phyloP scores from a whole-genome alignment of 2,329 filamentous ascomycete genomes.

The Alternaria infectoria region DNA sequence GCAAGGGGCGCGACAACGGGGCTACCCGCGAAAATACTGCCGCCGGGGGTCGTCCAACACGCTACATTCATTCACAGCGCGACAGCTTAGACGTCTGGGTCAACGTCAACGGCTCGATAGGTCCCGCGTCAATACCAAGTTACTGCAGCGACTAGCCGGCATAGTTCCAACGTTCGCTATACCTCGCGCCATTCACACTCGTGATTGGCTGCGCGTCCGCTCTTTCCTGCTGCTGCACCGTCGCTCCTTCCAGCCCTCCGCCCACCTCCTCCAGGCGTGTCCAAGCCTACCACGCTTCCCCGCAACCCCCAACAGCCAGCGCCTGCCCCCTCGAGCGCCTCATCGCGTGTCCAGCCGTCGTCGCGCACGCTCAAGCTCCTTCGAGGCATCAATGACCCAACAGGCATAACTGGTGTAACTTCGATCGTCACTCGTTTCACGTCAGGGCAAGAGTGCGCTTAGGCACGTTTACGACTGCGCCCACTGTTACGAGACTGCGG shows the following conservation, averaged over 20 bases:
- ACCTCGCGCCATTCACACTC: slow-evolving; percentile 4
- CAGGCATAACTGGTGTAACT: slow-evolving; percentile 33
- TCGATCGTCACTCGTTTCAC: slow-evolving; percentile 42
- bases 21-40: not conserved
- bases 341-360: slow-evolving; percentile 8
- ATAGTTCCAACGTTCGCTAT: slow-evolving; percentile 17
- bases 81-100: not conserved
- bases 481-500: slow-evolving; percentile 4
- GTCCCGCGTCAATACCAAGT: slow-evolving; percentile 12
- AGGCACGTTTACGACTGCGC: slow-evolving; percentile 30
- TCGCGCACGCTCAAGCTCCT: slow-evolving; percentile 7
- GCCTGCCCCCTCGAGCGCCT: slow-evolving; percentile 18
- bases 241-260: slow-evolving; percentile 15
- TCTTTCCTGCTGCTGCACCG: slow-evolving; percentile 1
- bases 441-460: slow-evolving; percentile 26
- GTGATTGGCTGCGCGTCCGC: slow-evolving; percentile 21
- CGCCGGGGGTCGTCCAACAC: not conserved
- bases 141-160: slow-evolving; percentile 12
- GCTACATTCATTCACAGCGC: not conserved
- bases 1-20: slow-evolving; percentile 1
- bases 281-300: slow-evolving; percentile 15
- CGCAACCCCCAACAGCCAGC: slow-evolving; percentile 18
- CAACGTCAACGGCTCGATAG: slow-evolving; percentile 7
- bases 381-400: slow-evolving; percentile 34
- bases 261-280: slow-evolving; percentile 2